phyloP scores from a whole-genome alignment of 345 rosid genomes.

The Euclidium syriacum region DNA sequence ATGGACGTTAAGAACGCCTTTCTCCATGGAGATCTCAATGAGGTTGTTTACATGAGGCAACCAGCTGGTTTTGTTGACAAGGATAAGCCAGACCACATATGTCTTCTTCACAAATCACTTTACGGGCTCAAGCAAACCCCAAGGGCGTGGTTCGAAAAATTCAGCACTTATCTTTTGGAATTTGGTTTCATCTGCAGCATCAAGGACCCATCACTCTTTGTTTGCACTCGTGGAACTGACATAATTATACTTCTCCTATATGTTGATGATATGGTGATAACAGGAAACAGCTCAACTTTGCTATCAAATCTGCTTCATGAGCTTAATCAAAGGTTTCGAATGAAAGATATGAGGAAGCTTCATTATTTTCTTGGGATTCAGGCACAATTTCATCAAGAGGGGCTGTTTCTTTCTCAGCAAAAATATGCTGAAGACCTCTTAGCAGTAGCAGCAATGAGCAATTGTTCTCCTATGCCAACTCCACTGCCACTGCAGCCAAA shows the following conservation, averaged over 20 bases:
- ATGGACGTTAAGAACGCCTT: background rate
- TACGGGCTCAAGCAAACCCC: background rate
- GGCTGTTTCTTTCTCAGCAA: background rate
- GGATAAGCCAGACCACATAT: background rate
- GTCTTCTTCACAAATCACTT: background rate
- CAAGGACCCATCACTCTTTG: background rate
- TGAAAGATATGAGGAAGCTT: background rate
- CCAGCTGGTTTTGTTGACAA: background rate
- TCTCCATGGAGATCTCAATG: background rate
- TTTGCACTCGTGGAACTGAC: background rate
- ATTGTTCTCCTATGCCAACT: background rate
- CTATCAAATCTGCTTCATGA: no score
- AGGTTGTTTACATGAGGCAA: background rate
- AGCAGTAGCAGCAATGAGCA: no score
- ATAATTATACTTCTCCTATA: background rate
- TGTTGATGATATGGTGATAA: background rate
- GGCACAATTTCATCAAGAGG: background rate
- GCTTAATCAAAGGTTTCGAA: no score
- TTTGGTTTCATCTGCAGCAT: background rate
- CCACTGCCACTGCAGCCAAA: background rate
- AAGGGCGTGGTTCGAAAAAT: background rate
- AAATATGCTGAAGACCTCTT: background rate
- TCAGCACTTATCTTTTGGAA: background rate
- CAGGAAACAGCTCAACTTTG: no score
- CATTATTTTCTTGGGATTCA: background rate